These are phyloP conservation scores for Penicillium atrosanguineum DNA, from an alignment of 495 filamentous ascomycete genomes.

Conservation along the genomic window DNA sequence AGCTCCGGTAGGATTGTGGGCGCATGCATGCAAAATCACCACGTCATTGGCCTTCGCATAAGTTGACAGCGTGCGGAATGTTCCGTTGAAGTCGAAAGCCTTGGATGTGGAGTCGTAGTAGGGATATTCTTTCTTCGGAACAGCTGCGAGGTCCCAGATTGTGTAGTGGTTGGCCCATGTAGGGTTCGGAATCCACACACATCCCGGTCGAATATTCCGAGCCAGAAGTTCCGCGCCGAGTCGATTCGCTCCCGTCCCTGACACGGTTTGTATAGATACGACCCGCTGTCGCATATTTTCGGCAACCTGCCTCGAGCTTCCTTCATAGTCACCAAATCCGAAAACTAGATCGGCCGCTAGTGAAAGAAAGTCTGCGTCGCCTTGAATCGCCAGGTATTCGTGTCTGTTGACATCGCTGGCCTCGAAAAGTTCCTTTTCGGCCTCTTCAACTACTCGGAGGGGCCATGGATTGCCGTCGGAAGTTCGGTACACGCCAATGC, in stretches of 20 bases:
- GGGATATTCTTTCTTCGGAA: conserved; percentile 23
- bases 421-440: background rate
- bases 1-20: background rate
- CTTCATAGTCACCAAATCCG: background rate
- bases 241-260: conserved; percentile 80
- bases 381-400: background rate
- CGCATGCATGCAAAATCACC: background rate
- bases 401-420: background rate
- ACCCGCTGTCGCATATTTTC: background rate
- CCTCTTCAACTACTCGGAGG: background rate
- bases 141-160: conserved; percentile 24
- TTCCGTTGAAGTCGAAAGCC: background rate
- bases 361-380: background rate
- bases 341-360: background rate
- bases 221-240: conserved; percentile 74
- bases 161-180: conserved; percentile 34
- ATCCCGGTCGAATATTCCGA: conserved; percentile 11
- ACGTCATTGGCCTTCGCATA: background rate
- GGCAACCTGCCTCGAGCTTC: background rate
- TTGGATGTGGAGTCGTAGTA: conserved; percentile 24
- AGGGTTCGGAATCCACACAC: conserved; percentile 28
- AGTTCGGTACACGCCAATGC: background rate
- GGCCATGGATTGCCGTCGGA: background rate
- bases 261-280: conserved; percentile 63
- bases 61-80: background rate